phyloP scores from a whole-genome alignment of 441 rosid species.

The Daphne laureola region DNA sequence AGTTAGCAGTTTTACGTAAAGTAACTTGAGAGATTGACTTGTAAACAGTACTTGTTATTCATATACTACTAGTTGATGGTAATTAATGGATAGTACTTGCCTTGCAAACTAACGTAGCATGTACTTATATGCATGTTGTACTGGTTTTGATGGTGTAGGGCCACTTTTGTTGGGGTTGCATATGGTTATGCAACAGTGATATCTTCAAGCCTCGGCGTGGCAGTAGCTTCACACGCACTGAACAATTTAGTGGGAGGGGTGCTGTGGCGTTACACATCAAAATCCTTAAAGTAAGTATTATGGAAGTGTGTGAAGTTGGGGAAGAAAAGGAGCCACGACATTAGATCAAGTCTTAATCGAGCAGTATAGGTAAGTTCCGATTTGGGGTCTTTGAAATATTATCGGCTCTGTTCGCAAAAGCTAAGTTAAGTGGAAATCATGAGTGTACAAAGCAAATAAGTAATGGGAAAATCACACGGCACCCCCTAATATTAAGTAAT shows the following conservation, averaged over 20 bases:
- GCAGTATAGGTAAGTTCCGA: too few species aligned
- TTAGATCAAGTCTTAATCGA: background rate
- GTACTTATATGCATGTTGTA: too few species aligned
- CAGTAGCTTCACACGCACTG: slow-evolving; percentile 75
- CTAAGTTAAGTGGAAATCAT: too few species aligned
- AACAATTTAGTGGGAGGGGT: slow-evolving; percentile 77
- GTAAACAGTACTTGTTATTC: too few species aligned
- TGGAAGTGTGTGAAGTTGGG: background rate
- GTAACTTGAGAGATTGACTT: too few species aligned
- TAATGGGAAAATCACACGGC: too few species aligned
- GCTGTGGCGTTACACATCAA: slow-evolving; percentile 55
- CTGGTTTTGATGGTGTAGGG: slow-evolving; percentile 40
- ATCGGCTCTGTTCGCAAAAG: too few species aligned
- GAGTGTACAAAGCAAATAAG: too few species aligned
- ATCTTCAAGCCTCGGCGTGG: slow-evolving; percentile 59
- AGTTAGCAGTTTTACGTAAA: too few species aligned
- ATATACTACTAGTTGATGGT: background rate
- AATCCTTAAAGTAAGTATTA: slow-evolving; percentile 20
- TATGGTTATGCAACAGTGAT: slow-evolving; percentile 66
- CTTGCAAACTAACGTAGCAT: background rate
- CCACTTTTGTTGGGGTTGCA: slow-evolving; percentile 62
- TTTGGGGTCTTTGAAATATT: too few species aligned
- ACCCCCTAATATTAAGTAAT: too few species aligned
- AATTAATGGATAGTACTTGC: background rate
- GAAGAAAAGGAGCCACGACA: background rate